phyloP scores from a whole-genome alignment of 257 asterid species.

The Solanum chiquidenum region DNA sequence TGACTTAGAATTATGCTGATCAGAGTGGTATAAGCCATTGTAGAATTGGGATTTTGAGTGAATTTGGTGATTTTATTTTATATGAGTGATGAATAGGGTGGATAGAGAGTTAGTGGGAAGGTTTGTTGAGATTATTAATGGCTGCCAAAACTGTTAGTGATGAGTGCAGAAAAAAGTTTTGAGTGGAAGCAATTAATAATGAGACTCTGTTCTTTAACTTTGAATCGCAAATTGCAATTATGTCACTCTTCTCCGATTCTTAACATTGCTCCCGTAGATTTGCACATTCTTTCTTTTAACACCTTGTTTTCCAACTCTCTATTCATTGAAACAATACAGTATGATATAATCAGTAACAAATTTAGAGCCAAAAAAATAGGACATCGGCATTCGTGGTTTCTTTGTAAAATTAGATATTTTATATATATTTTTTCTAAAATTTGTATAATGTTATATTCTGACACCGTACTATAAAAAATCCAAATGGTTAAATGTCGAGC shows the following conservation, averaged over 20 bases:
- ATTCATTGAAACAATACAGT: too few species aligned
- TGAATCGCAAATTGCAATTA: background rate
- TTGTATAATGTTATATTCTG: too few species aligned
- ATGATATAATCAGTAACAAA: too few species aligned
- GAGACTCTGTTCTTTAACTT: background rate
- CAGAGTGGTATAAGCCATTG: background rate
- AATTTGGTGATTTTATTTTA: background rate
- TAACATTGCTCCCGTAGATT: background rate
- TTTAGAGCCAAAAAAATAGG: too few species aligned
- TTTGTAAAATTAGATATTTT: too few species aligned
- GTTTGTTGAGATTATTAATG: background rate
- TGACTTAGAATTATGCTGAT: background rate
- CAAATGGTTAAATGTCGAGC: too few species aligned
- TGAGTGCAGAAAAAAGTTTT: too few species aligned
- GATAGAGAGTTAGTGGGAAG: background rate
- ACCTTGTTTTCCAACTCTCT: too few species aligned
- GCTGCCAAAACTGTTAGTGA: background rate
- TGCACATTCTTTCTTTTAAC: background rate
- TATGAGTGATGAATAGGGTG: background rate
- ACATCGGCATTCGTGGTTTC: rapidly evolving
- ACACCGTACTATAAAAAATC: too few species aligned
- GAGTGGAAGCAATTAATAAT: too few species aligned
- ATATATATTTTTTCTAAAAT: too few species aligned
- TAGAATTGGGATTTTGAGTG: background rate
- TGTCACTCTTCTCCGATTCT: background rate